Percentiles rank a stretch among this genome's conserved stretches.
Evolutionary conservation across 352 stramenopile species (phyloP).

Genomic region (Globisporangium iwayamae): DNA sequence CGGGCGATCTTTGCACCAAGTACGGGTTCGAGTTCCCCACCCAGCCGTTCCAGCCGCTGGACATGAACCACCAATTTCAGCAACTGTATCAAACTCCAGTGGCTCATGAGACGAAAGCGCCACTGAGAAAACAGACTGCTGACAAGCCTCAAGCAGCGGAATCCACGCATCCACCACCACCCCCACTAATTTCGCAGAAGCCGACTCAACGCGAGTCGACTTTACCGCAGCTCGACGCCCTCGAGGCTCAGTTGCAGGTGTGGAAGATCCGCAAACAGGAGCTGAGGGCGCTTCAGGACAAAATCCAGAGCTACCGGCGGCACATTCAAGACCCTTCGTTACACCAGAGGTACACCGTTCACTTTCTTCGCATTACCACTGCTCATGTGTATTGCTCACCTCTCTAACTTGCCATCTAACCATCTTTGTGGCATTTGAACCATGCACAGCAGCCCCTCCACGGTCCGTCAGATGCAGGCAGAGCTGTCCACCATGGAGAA

Average conservation of each 20-base stretch:
- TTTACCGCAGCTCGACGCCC: slow-evolving; percentile 10
- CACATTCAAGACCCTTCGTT: slow-evolving; percentile 1
- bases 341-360: slow-evolving; percentile 1
- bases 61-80: background rate
- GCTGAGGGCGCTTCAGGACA: slow-evolving; percentile 2
- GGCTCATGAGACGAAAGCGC: background rate
- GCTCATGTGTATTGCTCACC: background rate
- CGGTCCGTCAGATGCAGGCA: slow-evolving; percentile 2
- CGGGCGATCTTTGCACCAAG: slow-evolving; percentile 6
- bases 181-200: background rate
- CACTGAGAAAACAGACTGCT: background rate
- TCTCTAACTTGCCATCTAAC: slow-evolving; percentile 1
- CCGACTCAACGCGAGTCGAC: background rate
- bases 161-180: background rate
- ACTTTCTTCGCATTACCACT: background rate
- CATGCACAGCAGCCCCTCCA: background rate
- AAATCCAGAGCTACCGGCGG: slow-evolving; percentile 4
- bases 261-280: slow-evolving; percentile 12
- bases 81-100: background rate
- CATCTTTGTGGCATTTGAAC: background rate
- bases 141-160: background rate
- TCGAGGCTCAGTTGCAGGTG: slow-evolving; percentile 12
- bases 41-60: slow-evolving; percentile 9
- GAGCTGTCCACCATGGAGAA: slow-evolving; percentile 15
- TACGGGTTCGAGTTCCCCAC: slow-evolving; percentile 16